Percentiles rank a stretch among this genome's conserved stretches.
phyloP scores from a whole-genome alignment of 2,329 filamentous ascomycete species.

The Monosporascus sp. region DNA sequence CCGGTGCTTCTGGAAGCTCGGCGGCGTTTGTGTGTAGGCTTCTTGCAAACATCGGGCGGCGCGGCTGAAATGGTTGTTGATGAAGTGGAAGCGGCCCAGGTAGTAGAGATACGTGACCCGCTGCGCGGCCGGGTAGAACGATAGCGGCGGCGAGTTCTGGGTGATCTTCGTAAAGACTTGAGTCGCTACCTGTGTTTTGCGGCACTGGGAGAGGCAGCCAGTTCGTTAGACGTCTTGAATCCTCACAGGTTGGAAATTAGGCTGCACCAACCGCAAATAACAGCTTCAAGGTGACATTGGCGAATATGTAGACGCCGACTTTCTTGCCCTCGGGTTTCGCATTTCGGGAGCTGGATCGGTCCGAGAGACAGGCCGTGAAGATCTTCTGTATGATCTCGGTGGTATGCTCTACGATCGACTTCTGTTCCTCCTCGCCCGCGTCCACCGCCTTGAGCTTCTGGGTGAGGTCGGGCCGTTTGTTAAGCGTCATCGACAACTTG shows the following conservation, averaged over 20 bases:
- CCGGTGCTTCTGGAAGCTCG: slow-evolving; percentile 64
- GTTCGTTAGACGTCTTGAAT: slow-evolving; percentile 2
- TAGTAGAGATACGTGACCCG: slow-evolving; percentile 93
- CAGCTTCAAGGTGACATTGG: slow-evolving; percentile 83
- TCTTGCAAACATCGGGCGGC: slow-evolving; percentile 70
- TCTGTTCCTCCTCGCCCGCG: slow-evolving; percentile 63
- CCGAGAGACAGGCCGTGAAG: slow-evolving; percentile 84
- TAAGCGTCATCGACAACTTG: slow-evolving; percentile 76
- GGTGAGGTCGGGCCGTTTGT: slow-evolving; percentile 73
- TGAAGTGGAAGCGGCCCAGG: slow-evolving; percentile 83
- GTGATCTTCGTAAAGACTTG: slow-evolving; percentile 88
- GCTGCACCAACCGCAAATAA: slow-evolving; percentile 64
- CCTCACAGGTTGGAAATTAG: neutral
- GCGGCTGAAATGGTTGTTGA: slow-evolving; percentile 75
- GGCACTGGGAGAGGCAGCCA: slow-evolving; percentile 46
- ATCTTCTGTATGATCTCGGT: slow-evolving; percentile 87
- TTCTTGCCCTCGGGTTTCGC: slow-evolving; percentile 78
- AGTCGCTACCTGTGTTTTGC: slow-evolving; percentile 75
- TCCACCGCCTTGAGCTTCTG: slow-evolving; percentile 51
- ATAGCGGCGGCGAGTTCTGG: slow-evolving; percentile 73
- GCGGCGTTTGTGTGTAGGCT: slow-evolving; percentile 67
- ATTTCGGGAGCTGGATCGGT: slow-evolving; percentile 63
- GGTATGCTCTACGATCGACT: slow-evolving; percentile 77
- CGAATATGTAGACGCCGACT: slow-evolving; percentile 83
- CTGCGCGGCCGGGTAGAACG: slow-evolving; percentile 77